A percentile compares a stretch with the other conserved stretches of the same genome.
Conservation (phyloP, 768 basidiomycete species). For the Epithele typhae region DNA sequence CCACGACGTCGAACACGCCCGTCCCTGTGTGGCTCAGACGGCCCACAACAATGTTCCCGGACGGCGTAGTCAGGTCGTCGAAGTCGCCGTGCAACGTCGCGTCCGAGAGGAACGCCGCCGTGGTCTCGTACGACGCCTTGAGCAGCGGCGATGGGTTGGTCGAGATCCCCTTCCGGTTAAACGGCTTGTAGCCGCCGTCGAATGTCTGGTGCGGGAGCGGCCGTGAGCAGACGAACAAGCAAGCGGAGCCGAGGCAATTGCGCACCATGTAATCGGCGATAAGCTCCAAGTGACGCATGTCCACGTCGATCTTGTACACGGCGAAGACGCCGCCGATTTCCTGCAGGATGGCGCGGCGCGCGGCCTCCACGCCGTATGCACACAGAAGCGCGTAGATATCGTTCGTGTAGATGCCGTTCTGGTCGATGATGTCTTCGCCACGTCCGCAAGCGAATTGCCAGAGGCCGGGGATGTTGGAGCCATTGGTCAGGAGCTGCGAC, state of each 20-base stretch:
- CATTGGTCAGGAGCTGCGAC: slow-evolving; percentile 76
- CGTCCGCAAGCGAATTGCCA: slow-evolving; percentile 63
- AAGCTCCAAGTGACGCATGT: slow-evolving; percentile 88
- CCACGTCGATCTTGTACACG: slow-evolving; percentile 94
- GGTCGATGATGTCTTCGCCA: slow-evolving; percentile 54
- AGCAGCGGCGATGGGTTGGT: slow-evolving; percentile 92
- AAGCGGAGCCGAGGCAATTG: slow-evolving; percentile 1
- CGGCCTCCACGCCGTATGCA: slow-evolving; percentile 97
- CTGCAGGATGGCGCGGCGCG: slow-evolving; percentile 81
- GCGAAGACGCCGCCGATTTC: slow-evolving; percentile 92
- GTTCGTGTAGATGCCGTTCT: slow-evolving; percentile 85
- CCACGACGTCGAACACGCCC: slow-evolving; percentile 86
- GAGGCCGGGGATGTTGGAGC: slow-evolving; percentile 87
- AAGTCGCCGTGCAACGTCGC: slow-evolving; percentile 94
- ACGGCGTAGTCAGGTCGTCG: slow-evolving; percentile 87
- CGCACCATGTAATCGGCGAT: slow-evolving; percentile 99
- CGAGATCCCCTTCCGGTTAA: slow-evolving; percentile 94
- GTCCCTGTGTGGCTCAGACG: slow-evolving; percentile 89
- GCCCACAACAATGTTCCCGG: slow-evolving; percentile 88
- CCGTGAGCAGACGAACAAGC: background rate
- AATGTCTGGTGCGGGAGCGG: slow-evolving; percentile 64
- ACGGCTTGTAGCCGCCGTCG: slow-evolving; percentile 96
- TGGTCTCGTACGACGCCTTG: slow-evolving; percentile 98
- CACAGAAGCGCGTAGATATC: slow-evolving; percentile 89
- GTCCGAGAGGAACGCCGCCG: slow-evolving; percentile 85